Percentiles rank a stretch among this genome's conserved stretches.
Conservation (phyloP, 768 basidiomycete genomes). For the Lyophyllum shimeji region DNA sequence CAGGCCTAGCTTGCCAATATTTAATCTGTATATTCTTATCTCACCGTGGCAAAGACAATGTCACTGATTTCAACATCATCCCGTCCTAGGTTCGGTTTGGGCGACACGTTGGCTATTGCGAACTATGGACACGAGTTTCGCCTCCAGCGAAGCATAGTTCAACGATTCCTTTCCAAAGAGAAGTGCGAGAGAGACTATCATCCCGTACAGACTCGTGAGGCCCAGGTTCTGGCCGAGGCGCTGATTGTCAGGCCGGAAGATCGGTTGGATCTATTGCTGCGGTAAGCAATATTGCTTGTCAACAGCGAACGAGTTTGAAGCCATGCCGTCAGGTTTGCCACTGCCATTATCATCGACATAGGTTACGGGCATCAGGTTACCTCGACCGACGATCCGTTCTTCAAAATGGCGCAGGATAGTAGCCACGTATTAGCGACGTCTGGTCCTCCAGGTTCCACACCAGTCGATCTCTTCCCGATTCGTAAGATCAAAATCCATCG, state of each 20-base stretch:
- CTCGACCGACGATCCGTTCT: conserved; percentile 16
- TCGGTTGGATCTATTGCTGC: not conserved
- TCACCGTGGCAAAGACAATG: not conserved
- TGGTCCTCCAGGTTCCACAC: conserved; percentile 14
- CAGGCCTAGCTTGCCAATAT: conserved; percentile 14
- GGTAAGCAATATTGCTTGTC: not conserved
- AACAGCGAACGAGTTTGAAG: not conserved
- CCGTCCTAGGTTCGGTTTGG: not conserved
- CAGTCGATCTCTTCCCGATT: conserved; percentile 15
- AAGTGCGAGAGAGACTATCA: conserved; percentile 21
- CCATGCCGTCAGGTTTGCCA: conserved; percentile 13
- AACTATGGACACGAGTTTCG: conserved; percentile 22
- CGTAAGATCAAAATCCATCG: conserved; percentile 2
- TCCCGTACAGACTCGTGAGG: conserved; percentile 29
- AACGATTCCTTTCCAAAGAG: conserved; percentile 18
- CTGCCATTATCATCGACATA: conserved; percentile 15
- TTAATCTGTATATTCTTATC: not conserved
- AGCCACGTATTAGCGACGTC: conserved; percentile 1
- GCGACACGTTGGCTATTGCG: conserved; percentile 8
- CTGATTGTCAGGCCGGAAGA: conserved; percentile 21
- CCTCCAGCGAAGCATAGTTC: conserved; percentile 19
- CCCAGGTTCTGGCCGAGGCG: conserved; percentile 26
- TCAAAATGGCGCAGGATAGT: conserved; percentile 8
- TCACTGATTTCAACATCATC: not conserved
- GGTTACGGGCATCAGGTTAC: conserved; percentile 17